Evolutionary conservation across 768 basidiomycete species (phyloP), one percentile per base, ranked within the genome.

Genomic region (Phanerodontia chrysosporium): DNA sequence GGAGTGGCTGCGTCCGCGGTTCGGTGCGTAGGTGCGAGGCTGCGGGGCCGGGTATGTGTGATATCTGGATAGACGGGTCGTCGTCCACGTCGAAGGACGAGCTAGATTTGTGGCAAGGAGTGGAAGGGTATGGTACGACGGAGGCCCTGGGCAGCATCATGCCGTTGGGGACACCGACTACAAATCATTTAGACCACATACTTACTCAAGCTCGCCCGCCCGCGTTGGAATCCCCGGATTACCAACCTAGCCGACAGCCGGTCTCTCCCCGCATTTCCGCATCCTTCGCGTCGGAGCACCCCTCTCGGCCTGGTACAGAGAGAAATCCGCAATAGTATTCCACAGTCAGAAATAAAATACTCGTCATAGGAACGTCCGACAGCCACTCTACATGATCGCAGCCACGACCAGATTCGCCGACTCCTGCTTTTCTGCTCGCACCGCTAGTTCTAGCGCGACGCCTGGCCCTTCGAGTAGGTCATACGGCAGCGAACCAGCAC

Each of bases 401-500:
- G 90, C 82, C 59, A 99, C 82, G 22, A 98, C 92, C 51, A 99
- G 82, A 64, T 86, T 81, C 67, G 92, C 94, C 6, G 86, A 92
- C 64, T 84, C 85, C 70, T 90, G 85, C 74, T 89, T 88, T 72
- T 99, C 97, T 53, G 95, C 95, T 51, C 96, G 86, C 22, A 96
- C 95, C 28, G 82, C 80, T 45, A 99, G 75, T 75, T 98, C 95
- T 58, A 99, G 76, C 30, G 94, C 95, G 18, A 99, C 97, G 9
- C 97, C 64, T 88, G 80, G 16, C 92, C 94, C 61, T 86, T 78
- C 45, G 90, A 87, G 74, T 83, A 98, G 12, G 96, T 98, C 97
- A 98, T 99, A 61, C 96, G 83, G 76, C 90, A 92, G 62, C 95
- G 85, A 24, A 86, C 95, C 57, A 99, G 81, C 30, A 97, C 91